phyloP scores from a whole-genome alignment of 169 alveolate species.

The Cryptosporidium sp. region DNA sequence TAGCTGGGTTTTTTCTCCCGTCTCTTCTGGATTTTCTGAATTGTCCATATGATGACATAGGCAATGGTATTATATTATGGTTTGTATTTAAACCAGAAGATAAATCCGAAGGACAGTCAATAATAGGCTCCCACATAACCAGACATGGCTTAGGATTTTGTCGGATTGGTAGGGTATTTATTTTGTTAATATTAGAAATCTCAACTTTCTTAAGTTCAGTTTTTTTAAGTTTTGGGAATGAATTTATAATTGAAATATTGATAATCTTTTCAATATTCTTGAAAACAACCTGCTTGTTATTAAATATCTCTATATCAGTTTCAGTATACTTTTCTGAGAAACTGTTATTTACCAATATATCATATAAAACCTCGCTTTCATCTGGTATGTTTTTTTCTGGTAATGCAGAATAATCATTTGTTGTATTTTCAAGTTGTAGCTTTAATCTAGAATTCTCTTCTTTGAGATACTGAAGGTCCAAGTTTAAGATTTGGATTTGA shows the following conservation, averaged over 20 bases:
- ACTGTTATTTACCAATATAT: neutral
- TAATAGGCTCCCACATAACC: conserved; percentile 76
- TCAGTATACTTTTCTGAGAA: conserved; percentile 2
- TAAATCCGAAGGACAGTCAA: conserved; percentile 9
- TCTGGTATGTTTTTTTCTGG: neutral
- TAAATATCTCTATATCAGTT: neutral
- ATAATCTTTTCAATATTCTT: neutral
- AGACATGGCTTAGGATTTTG: conserved; percentile 30
- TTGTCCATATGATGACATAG: conserved; percentile 60
- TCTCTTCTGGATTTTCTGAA: conserved; percentile 34
- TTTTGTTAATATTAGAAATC: neutral
- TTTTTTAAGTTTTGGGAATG: neutral
- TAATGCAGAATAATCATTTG: neutral
- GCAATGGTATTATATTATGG: conserved; percentile 25
- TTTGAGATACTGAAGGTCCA: conserved; percentile 5
- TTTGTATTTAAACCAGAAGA: neutral
- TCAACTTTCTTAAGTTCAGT: neutral
- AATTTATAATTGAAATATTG: neutral
- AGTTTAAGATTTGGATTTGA: conserved; percentile 36
- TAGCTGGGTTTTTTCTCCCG: neutral
- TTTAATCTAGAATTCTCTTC: conserved; percentile 50
- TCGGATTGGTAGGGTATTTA: neutral
- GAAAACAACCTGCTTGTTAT: neutral
- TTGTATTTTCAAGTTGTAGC: neutral
- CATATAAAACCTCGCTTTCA: conserved; percentile 11